Percentiles rank a stretch among this genome's conserved stretches.
phyloP scores from a whole-genome alignment of 768 basidiomycete genomes.

The Multifurca ochricompacta region DNA sequence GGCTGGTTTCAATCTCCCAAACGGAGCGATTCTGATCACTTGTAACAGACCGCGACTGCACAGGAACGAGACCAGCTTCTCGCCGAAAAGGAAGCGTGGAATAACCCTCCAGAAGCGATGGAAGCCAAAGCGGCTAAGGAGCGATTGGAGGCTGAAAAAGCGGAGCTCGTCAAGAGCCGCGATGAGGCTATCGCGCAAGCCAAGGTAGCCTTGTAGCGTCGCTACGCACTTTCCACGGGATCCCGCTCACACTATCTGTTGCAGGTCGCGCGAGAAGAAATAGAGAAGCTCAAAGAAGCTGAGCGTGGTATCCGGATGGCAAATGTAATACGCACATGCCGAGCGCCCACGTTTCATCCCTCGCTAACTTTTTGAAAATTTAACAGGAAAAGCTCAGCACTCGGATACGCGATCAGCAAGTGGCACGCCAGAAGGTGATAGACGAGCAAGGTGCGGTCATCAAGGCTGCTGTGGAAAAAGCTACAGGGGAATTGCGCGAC shows the following conservation, averaged over 20 bases:
- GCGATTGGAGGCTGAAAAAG: conserved; percentile 54
- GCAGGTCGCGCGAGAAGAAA: conserved; percentile 23
- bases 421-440: conserved; percentile 44
- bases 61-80: conserved; percentile 57
- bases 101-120: conserved; percentile 22
- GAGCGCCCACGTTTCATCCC: neutral
- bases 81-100: conserved; percentile 47
- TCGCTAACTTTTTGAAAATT: neutral
- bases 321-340: conserved; percentile 17
- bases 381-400: conserved; percentile 42
- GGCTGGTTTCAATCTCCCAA: conserved; percentile 13
- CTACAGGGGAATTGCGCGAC: conserved; percentile 37
- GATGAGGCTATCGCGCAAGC: conserved; percentile 52
- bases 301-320: conserved; percentile 21
- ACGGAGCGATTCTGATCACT: neutral
- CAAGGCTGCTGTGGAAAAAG: conserved; percentile 50
- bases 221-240: neutral
- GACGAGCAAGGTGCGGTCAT: conserved; percentile 43
- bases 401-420: conserved; percentile 43
- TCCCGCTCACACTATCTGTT: neutral
- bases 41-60: conserved; percentile 40
- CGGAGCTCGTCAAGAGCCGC: conserved; percentile 46
- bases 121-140: conserved; percentile 26
- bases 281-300: conserved; percentile 23
- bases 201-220: conserved; percentile 38